Percentiles rank a stretch among this genome's conserved stretches.
Conservation (phyloP, 345 rosid genomes). For the Cochlearia excelsa region DNA sequence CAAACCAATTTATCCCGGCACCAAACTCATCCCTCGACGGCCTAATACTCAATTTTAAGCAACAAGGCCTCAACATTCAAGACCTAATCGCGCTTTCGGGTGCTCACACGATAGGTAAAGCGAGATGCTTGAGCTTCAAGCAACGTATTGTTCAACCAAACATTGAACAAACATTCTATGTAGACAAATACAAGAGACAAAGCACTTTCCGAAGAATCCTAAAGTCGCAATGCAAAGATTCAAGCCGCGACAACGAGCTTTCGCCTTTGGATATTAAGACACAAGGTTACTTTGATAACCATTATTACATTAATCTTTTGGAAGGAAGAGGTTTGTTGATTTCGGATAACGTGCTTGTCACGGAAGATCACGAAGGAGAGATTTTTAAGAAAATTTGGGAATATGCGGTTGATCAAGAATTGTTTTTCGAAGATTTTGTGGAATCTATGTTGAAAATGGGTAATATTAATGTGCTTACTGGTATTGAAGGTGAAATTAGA, state of each 20-base stretch:
- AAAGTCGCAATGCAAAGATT: slow-evolving; percentile 52
- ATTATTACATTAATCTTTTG: slow-evolving; percentile 58
- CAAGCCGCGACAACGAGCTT: slow-evolving; percentile 44
- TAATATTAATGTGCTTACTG: slow-evolving; percentile 55
- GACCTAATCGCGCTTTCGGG: slow-evolving; percentile 76
- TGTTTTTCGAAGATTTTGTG: slow-evolving; percentile 49
- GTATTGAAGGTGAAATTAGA: slow-evolving; percentile 51
- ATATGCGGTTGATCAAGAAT: slow-evolving; percentile 49
- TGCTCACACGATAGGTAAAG: slow-evolving; percentile 71
- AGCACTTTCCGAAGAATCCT: slow-evolving; percentile 46
- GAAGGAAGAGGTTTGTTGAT: slow-evolving; percentile 59
- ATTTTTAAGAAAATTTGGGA: slow-evolving; percentile 45
- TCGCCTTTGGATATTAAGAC: slow-evolving; percentile 61
- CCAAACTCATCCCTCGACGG: slow-evolving; percentile 29
- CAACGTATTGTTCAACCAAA: background rate
- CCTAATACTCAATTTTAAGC: slow-evolving; percentile 56
- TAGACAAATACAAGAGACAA: slow-evolving; percentile 53
- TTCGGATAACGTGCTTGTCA: slow-evolving; percentile 56
- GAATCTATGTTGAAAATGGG: slow-evolving; percentile 72
- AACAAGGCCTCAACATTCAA: slow-evolving; percentile 58
- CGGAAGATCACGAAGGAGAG: slow-evolving; percentile 50
- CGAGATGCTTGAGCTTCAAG: slow-evolving; percentile 19
- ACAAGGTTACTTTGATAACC: slow-evolving; percentile 64
- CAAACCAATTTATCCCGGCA: background rate
- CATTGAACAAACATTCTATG: slow-evolving; percentile 31